Evolutionary conservation across 176 grass and related monocot genomes (phyloP), one percentile per base, ranked within the genome.

Genomic region (Alopecurus myosuroides): DNA sequence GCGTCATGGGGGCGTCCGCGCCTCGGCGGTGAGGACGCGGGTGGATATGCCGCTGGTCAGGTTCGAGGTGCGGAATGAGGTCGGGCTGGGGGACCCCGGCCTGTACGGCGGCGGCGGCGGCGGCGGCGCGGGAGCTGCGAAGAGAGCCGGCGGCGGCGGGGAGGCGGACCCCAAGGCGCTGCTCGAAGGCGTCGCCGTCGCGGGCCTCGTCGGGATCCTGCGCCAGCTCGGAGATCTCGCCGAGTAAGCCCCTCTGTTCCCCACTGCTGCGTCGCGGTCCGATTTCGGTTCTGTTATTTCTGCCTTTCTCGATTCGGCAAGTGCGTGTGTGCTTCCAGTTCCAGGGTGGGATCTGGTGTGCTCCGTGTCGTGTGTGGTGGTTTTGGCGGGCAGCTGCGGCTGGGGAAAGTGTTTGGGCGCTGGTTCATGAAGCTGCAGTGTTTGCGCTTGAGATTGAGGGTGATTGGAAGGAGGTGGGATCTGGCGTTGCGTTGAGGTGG

Each of bases 221-320:
- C 89, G 97, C 78, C 97, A 99, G 92, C 91, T 99, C 48, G 97
- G 97, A 79, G 97, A 99, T 92, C 91, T 99, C 66, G 86, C 97
- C 5, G 97, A 99, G 97, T 99, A 87, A 91, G 88, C 46, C n/a
- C 56, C 22, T 60, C 20, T 9, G 7, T 6, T 29, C 46, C 1
- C 8, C 69, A 4, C 3, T 40, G 13, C 78, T 62, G 40, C 40
- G 18, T 50, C 35, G 11, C 40, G 20, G 33, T 29, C 11, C 0
- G 31, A 9, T 82, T 67, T 35, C 12, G 0, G 41, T 0, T 29
- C 40, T 3, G 39, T 0, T 30, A 5, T 76, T 51, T 22, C 12
- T 1, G 55, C 28, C 39, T 7, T 65, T 11, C 11, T 90, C 56
- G 79, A 34, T 19, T 83, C 48, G 11, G 37, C 70, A 11, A 17